Base-by-base conservation (phyloP, 176 grass and related monocot genomes). In the Aechmea fasciata region DNA sequence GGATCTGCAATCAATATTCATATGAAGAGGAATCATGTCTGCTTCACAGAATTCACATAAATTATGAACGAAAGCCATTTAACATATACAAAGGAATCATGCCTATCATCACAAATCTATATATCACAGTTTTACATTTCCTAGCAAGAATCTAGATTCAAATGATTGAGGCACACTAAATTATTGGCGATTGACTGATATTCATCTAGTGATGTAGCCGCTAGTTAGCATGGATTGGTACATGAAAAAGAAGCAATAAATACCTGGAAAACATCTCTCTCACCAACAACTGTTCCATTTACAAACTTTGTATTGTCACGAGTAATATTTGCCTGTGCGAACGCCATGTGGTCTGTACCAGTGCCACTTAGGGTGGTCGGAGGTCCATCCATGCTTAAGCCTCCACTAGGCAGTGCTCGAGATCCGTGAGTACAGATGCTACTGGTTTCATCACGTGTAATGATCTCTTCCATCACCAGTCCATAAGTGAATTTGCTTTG, bases 401-500 rank as follows among this genome's bases (percentile, higher is more conserved):
- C 84, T 28, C 94, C 94, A 57, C 73, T 77, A 70, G 86, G 87
- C 72, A 99, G 85, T 68, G 87, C 80, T 78, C 89, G 77, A 65
- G 87, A 71, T 77, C 94, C 94, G 81, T 93, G 94, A 24, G 89
- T 99, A 66, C 94, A 99, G 47, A 93, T 80, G 29, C 69, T 86
- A 71, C 86, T 93, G 64, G 84, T 88, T 83, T 88, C 87, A 78
- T 99, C 94, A 41, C 89, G 89, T 19, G 94, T 90, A 52, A 82
- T 86, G 64, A 99, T 84, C 50, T 99, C 89, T 71, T 99, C 94
- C 67, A 93, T 77, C 54, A 93, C 87, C 0, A 99, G 81, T 28
- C 94, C 89, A 83, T 92, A 99, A 15, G 89, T 90, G 57, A 99
- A 99, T 74, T 99, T 99, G 80, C 89, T 99, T 57, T 93, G 90